Evolutionary conservation across 768 basidiomycete species (phyloP).

Genomic region (Pleurotus tuoliensis): DNA sequence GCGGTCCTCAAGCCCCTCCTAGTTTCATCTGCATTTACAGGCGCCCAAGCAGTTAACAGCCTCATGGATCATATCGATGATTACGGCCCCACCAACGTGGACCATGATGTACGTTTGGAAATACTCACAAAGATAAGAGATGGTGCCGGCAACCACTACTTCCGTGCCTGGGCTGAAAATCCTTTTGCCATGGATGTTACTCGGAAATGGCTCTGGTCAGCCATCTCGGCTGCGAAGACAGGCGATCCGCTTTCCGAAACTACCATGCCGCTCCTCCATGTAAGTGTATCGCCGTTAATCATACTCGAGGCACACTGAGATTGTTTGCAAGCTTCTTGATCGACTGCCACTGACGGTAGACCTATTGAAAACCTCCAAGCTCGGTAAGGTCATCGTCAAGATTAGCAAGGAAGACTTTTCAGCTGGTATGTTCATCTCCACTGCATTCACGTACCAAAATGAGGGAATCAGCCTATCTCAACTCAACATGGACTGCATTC

Average conservation of each 20-base stretch:
- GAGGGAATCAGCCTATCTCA: no score
- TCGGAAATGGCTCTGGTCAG: constrained; percentile 78
- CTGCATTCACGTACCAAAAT: constrained; percentile 9
- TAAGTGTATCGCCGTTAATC: constrained; percentile 37
- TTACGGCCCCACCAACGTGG: constrained; percentile 62
- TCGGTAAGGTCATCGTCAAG: constrained; percentile 77
- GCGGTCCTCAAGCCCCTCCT: constrained; percentile 53
- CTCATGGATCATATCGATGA: constrained; percentile 56
- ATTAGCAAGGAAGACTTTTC: constrained; percentile 72
- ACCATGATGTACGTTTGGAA: constrained; percentile 62
- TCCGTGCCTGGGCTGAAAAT: constrained; percentile 83
- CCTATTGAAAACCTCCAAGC: constrained; percentile 63
- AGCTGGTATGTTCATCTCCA: constrained; percentile 63
- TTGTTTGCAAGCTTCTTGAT: constrained; percentile 64
- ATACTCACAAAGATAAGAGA: constrained; percentile 80
- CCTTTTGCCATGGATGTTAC: constrained; percentile 70
- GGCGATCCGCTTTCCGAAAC: constrained; percentile 63
- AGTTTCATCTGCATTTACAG: constrained; percentile 55
- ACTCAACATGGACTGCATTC: constrained; percentile 17
- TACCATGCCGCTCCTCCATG: constrained; percentile 83
- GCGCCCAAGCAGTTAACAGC: constrained; percentile 63
- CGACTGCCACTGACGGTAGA: constrained; percentile 74
- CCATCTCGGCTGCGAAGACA: constrained; percentile 45
- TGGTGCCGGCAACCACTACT: constrained; percentile 82
- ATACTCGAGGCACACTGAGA: neutral